Conservation (phyloP, 306 rosid species). For the Phaseolus lunatus region DNA sequence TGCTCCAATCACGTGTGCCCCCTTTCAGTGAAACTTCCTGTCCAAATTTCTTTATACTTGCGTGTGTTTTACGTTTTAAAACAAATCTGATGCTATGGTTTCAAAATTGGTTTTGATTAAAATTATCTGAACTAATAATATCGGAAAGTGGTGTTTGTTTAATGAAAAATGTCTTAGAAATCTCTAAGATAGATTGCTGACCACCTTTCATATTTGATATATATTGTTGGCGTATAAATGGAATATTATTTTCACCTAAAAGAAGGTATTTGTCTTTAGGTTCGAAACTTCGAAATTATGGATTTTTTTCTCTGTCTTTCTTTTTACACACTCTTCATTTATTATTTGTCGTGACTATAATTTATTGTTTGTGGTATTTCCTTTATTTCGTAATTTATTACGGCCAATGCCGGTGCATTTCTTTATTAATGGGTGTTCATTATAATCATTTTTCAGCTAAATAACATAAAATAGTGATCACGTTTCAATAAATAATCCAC, state of each 20-base stretch:
- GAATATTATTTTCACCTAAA: constrained; percentile 1
- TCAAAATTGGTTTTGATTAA: neutral
- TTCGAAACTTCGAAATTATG: neutral
- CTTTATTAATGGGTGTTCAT: constrained; percentile 38
- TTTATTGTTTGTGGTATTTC: neutral
- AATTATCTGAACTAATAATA: neutral
- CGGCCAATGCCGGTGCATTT: constrained; percentile 49
- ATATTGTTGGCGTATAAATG: neutral
- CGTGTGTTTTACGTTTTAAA: neutral
- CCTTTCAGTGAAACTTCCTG: constrained; percentile 42
- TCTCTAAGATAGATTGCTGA: constrained; percentile 12
- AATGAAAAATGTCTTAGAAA: constrained; percentile 17
- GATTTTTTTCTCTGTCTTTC: too few relatives aligned
- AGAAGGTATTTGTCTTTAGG: neutral
- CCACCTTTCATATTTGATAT: too few relatives aligned
- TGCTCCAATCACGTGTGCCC: constrained; percentile 51
- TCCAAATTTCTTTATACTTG: constrained; percentile 18
- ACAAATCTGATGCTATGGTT: constrained; percentile 21
- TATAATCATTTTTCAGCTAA: constrained; percentile 21
- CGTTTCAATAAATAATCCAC: constrained; percentile 36
- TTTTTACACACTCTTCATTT: neutral
- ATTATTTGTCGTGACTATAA: neutral
- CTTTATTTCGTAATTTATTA: neutral
- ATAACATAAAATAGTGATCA: constrained; percentile 39
- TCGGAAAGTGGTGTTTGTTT: neutral